Conservation (phyloP, 2,329 filamentous ascomycete genomes). For the Hypoxylon sp. region DNA sequence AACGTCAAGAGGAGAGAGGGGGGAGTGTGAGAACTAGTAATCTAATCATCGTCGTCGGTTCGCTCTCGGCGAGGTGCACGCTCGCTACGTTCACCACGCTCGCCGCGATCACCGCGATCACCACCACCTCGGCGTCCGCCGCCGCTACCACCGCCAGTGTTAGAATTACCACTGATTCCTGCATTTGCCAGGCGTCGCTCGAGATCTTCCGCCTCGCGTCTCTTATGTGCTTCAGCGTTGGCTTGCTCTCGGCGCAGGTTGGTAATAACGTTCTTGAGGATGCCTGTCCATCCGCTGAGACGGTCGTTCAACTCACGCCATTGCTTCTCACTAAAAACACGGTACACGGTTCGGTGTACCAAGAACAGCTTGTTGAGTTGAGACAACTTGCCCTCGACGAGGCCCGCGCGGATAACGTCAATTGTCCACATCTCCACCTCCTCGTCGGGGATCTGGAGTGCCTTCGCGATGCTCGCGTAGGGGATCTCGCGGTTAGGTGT, state of each 20-base stretch:
- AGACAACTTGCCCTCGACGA: constrained; percentile 96
- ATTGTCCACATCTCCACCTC: constrained; percentile 99
- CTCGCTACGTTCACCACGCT: constrained; percentile 51
- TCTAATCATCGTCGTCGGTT: constrained; percentile 71
- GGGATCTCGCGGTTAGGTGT: constrained; percentile 88
- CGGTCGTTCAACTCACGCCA: constrained; percentile 95
- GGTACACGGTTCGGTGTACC: constrained; percentile 95
- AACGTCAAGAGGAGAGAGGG: constrained; percentile 42
- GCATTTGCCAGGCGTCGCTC: constrained; percentile 74
- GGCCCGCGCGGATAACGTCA: constrained; percentile 93
- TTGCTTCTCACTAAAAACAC: constrained; percentile 97
- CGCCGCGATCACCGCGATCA: constrained; percentile 35
- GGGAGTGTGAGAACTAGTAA: constrained; percentile 9
- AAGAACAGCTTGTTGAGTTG: constrained; percentile 95
- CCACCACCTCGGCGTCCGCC: constrained; percentile 52
- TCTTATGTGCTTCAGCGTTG: constrained; percentile 81
- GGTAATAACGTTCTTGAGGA: constrained; percentile 81
- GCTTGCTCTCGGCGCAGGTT: constrained; percentile 86
- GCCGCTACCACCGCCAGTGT: constrained; percentile 52
- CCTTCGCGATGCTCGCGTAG: constrained; percentile 86
- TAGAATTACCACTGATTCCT: constrained; percentile 55
- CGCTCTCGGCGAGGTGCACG: constrained; percentile 61
- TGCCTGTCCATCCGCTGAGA: constrained; percentile 91
- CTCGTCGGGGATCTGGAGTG: constrained; percentile 83
- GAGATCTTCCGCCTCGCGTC: constrained; percentile 80